Conservation (phyloP, 768 basidiomycete species). For the Mycena galopus region DNA sequence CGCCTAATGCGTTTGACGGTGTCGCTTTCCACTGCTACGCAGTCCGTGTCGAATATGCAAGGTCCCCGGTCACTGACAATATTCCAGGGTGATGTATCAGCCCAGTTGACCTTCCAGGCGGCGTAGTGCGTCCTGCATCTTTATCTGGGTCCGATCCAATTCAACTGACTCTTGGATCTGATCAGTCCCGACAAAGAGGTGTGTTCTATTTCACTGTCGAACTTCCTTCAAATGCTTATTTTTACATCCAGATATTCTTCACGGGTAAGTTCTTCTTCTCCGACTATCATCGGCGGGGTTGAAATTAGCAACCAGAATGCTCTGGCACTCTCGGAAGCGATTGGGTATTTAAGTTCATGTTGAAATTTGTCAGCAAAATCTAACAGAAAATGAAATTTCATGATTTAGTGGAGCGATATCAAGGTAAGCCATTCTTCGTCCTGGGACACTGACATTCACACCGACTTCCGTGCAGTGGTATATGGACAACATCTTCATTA, state of each 20-base stretch:
- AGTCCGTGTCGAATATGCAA: conserved; percentile 34
- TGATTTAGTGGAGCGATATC: conserved; percentile 71
- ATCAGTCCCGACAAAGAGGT: conserved; percentile 30
- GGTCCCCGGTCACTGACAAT: background rate
- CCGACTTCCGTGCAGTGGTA: conserved; percentile 64
- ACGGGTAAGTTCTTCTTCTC: conserved; percentile 48
- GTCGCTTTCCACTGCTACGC: conserved; percentile 82
- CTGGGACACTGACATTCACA: background rate
- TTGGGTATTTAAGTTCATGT: conserved; percentile 57
- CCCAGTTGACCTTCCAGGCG: conserved; percentile 69
- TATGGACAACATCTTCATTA: conserved; percentile 68
- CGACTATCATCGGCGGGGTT: background rate
- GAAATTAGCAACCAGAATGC: conserved; percentile 61
- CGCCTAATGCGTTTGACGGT: conserved; percentile 68
- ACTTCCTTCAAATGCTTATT: conserved; percentile 1
- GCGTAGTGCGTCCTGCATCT: conserved; percentile 48
- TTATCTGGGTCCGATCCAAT: background rate
- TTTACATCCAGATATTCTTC: conserved; percentile 52
- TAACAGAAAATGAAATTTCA: background rate
- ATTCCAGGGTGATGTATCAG: conserved; percentile 56
- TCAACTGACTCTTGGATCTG: background rate
- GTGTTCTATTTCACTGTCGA: background rate
- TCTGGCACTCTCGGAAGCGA: conserved; percentile 73
- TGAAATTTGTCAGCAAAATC: conserved; percentile 11
- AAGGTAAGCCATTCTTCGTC: conserved; percentile 59